Evolutionary conservation across 1,284 basidiomycete genomes (phyloP), one percentile per base, ranked within the genome.

Genomic region (Naganishia sp.): DNA sequence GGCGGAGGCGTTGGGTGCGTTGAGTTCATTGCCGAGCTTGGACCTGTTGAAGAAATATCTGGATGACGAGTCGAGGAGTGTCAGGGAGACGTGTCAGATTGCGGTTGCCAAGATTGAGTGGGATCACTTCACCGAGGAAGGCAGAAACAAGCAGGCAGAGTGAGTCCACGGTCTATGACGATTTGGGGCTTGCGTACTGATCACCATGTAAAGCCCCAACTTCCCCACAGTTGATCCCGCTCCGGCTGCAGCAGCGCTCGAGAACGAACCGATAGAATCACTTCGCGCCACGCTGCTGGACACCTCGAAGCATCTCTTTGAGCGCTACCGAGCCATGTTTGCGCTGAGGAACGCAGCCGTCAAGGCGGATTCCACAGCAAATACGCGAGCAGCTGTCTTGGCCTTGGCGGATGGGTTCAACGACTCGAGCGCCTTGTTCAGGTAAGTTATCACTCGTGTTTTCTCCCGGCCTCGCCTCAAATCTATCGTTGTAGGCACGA

Each of bases 271-370:
- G 36, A 75, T 81, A 68, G 59, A 77, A 33, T 77, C 82, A n/a
- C 86, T 97, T 18, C 85, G 85, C 50, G 72, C 79, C 2, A 84
- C 84, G 11, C 83, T 98, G 0, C 84, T 95, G 33, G 84, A 96
- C 76, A 84, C 82, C 2, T 79, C 80, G 5, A 81, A 89, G 0
- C 85, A 91, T 0, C 85, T 99, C 0, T 99, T 99, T 74, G 88
- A 94, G 72, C 87, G 96, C 44, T 99, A 99, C 78, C 87, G 96
- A 16, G 95, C 96, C 49, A 99, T 99, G 96, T 99, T 99, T 77
- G 90, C 92, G 0, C 84, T 99, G 54, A 87, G 96, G 33, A 94
- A 97, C 78, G 89, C 92, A 56, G 91, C 91, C 33, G 57, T 67
- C 25, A 55, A 53, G 18, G 66, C 55, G 18, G 23, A 43, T 28